A percentile compares a stretch with the other conserved stretches of the same genome.
phyloP scores from a whole-genome alignment of 768 basidiomycete species.

The Termitomyces sp. region DNA sequence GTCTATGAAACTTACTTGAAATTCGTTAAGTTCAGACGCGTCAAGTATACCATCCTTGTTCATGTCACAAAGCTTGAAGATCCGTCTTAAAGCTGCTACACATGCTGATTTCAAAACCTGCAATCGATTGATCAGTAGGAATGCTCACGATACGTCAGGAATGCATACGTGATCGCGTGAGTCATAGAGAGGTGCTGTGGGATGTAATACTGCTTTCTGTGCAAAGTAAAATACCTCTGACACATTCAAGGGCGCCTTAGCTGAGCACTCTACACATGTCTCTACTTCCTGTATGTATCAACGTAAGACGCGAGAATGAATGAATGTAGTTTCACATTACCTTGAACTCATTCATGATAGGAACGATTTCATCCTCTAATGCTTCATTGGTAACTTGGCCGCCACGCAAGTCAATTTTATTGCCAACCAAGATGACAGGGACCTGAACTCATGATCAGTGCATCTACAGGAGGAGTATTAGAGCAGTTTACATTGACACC shows the following conservation, averaged over 20 bases:
- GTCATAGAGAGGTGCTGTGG: conserved; percentile 95
- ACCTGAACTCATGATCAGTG: conserved; percentile 45
- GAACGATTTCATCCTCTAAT: conserved; percentile 89
- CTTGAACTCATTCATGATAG: conserved; percentile 99
- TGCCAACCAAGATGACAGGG: conserved; percentile 94
- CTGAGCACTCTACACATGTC: conserved; percentile 97
- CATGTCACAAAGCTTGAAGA: conserved; percentile 94
- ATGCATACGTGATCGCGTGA: conserved; percentile 82
- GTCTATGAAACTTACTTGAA: conserved; percentile 65
- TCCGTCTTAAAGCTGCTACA: conserved; percentile 78
- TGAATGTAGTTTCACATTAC: conserved; percentile 29
- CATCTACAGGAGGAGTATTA: not conserved
- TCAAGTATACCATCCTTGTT: conserved; percentile 94
- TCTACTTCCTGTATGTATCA: conserved; percentile 79
- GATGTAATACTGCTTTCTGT: conserved; percentile 95
- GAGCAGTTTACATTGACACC: conserved; percentile 78
- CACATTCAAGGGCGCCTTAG: conserved; percentile 83
- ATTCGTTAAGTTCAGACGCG: conserved; percentile 89
- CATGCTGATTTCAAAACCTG: conserved; percentile 93
- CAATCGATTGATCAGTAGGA: conserved; percentile 7
- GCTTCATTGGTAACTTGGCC: conserved; percentile 93
- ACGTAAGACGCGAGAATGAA: conserved; percentile 5
- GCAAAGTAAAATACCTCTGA: conserved; percentile 99
- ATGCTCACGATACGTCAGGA: not conserved
- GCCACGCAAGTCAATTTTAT: conserved; percentile 95